Percentiles rank a stretch among this genome's conserved stretches.
These are phyloP conservation scores for Pyricularia sp. DNA, from an alignment of 2,329 filamentous ascomycete species.

Conservation along the genomic window DNA sequence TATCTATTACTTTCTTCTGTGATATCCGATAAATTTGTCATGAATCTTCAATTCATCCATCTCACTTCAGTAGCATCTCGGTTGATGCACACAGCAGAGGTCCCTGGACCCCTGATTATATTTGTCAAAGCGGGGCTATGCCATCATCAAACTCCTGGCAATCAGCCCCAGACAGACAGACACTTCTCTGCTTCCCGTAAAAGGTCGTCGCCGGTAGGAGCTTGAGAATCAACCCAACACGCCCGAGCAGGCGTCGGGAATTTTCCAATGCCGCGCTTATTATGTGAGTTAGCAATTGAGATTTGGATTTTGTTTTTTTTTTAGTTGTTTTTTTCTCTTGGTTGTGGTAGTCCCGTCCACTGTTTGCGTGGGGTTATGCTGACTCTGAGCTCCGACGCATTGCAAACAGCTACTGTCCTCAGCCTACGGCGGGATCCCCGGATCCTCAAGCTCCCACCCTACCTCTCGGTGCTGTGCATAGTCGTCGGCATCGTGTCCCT, in stretches of 20 bases:
- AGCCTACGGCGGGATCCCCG: slow-evolving; percentile 68
- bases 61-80: not conserved
- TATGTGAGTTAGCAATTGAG: slow-evolving; percentile 27
- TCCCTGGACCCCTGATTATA: not conserved
- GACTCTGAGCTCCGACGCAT: not conserved
- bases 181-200: not conserved
- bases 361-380: not conserved
- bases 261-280: slow-evolving; percentile 36
- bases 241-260: not conserved
- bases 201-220: not conserved
- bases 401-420: slow-evolving; percentile 41
- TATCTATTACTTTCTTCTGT: not conserved
- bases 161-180: not conserved
- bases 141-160: not conserved
- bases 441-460: slow-evolving; percentile 71
- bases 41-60: not conserved
- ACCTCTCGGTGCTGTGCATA: slow-evolving; percentile 75
- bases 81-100: not conserved
- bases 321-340: not conserved
- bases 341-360: not conserved
- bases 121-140: not conserved
- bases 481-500: slow-evolving; percentile 81
- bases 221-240: not conserved
- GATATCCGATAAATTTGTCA: not conserved
- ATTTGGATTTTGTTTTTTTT: too few species aligned